A percentile compares a stretch with the other conserved stretches of the same genome.
phyloP scores from a whole-genome alignment of 257 asterid genomes.

The Nicotiana knightiana region DNA sequence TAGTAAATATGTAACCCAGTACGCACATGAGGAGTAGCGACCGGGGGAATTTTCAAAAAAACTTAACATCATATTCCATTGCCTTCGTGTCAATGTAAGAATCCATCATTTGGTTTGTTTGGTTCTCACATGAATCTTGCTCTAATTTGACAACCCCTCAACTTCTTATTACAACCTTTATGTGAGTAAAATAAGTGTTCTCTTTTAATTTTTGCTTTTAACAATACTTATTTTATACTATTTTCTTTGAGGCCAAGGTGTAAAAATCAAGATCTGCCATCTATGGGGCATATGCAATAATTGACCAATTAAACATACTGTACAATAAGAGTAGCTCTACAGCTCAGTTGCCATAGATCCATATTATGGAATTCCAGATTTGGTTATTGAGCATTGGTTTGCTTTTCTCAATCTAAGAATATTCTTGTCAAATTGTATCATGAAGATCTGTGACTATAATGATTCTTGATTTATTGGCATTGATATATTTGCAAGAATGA shows the following conservation, averaged over 20 bases:
- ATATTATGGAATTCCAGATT: not conserved
- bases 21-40: no score
- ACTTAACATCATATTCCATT: not conserved
- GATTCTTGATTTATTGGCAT: not conserved
- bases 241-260: not conserved
- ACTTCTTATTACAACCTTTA: not conserved
- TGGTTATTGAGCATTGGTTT: not conserved
- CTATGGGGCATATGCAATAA: not conserved
- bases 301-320: not conserved
- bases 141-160: not conserved
- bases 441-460: not conserved
- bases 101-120: not conserved
- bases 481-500: not conserved
- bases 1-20: no score
- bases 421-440: not conserved
- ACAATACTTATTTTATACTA: not conserved
- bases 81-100: not conserved
- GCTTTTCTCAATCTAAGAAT: not conserved
- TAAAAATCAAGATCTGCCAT: conserved; percentile 1
- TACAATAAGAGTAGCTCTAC: not conserved
- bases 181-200: not conserved
- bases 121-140: not conserved
- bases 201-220: not conserved
- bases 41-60: no score
- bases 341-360: not conserved